Evolutionary conservation across 257 asterid species (phyloP), one percentile per base, ranked within the genome.

Genomic region (Capsicum rhomboideum): DNA sequence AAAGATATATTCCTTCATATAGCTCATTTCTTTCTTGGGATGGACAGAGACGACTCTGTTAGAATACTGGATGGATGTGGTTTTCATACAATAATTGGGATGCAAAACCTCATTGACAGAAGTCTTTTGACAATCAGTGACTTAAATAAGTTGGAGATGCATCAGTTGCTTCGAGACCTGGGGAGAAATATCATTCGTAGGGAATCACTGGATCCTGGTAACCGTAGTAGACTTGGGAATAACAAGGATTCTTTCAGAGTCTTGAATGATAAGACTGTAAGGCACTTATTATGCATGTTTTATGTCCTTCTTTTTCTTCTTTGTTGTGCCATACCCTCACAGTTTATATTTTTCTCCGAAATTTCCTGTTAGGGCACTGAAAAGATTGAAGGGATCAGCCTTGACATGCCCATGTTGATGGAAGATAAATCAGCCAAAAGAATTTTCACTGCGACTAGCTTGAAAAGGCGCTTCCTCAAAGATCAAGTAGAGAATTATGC

Each of bases 331-430:
- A 46, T 74, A 21, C 58, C 55, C 59, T 44, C 21, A 46, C 16
- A 23, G n/a, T 12, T 80, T 20, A n/a, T 21, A 13, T 20, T 6
- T 56, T 13, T n/a, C 53, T 58, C 26, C 21, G 4, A 8, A 55
- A 63, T 40, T 68, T 85, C 50, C 37, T 68, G 52, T 31, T 61
- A 85, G 87, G 87, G 84, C 46, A 85, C 84, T 37, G 82, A 80
- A 69, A 68, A 34, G 17, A 64, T 85, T 29, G 54, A 79, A 85
- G 87, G 87, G 20, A 55, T 85, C 83, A 74, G 37, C 63, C 74
- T 80, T 53, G 87, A 85, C 74, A 34, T 80, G 78, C 77, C 26
- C 13, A 59, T 42, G 61, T 16, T 67, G 49, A 46, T 79, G 78
- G 84, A 72, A 14, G 59, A 49, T 74, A 74, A 74, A 74, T 74